Conservation (phyloP, 345 rosid genomes). For the Arabis hirsuta region DNA sequence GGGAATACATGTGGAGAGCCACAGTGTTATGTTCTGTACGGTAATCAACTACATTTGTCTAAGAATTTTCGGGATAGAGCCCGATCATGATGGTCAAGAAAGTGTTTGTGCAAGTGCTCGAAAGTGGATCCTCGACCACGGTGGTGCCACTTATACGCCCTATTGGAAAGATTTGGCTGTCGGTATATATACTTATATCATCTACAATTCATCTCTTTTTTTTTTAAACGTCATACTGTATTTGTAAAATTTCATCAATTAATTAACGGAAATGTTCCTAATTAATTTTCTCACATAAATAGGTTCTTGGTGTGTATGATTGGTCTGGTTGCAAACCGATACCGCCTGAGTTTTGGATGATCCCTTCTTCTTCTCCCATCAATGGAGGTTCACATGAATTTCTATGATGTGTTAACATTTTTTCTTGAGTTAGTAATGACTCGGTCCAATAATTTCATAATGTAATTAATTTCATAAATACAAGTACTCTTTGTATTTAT, state of each 20-base stretch:
- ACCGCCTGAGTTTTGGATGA: conserved; percentile 38
- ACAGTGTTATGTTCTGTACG: conserved; percentile 74
- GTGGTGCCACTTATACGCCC: conserved; percentile 64
- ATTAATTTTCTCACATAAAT: background rate
- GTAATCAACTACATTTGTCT: conserved; percentile 61
- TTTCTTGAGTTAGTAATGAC: too few species aligned
- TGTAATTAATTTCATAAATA: too few species aligned
- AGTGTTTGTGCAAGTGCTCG: conserved; percentile 56
- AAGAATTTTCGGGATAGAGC: conserved; percentile 74
- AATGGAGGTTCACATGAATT: conserved; percentile 15
- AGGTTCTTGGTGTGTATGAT: conserved; percentile 38
- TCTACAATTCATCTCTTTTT: too few species aligned
- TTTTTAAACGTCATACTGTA: background rate
- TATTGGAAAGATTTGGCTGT: conserved; percentile 60
- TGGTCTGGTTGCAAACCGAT: conserved; percentile 39
- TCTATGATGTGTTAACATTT: background rate
- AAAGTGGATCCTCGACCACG: conserved; percentile 76
- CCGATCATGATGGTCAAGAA: conserved; percentile 39
- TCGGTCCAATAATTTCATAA: background rate
- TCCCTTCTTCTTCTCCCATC: conserved; percentile 26
- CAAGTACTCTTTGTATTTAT: conserved; percentile 45
- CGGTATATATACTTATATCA: background rate
- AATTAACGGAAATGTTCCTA: too few species aligned
- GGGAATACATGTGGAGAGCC: conserved; percentile 87
- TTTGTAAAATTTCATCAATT: background rate